phyloP scores from a whole-genome alignment of 164 flowering plant genomes.

The Piper betle region DNA sequence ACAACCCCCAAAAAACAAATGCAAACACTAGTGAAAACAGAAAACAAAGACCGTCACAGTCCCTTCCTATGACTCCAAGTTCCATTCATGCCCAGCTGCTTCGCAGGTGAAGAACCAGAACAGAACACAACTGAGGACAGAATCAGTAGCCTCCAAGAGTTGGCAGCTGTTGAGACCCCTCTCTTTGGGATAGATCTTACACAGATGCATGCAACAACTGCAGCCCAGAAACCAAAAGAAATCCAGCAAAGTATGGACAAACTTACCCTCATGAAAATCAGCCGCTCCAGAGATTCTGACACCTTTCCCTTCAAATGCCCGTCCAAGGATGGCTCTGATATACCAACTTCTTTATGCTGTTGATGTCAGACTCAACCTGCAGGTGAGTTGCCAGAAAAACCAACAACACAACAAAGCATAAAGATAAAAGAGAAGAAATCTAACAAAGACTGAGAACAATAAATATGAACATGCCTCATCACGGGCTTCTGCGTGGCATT shows the following conservation, averaged over 20 bases:
- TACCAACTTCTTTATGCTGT: slow-evolving; percentile 17
- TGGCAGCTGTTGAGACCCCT: neutral
- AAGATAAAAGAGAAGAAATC: slow-evolving; percentile 14
- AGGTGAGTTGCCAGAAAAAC: slow-evolving; percentile 3
- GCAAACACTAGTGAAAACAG: neutral
- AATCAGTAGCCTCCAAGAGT: neutral
- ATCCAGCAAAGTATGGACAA: neutral
- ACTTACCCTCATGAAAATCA: neutral
- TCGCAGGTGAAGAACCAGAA: neutral
- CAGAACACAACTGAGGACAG: neutral
- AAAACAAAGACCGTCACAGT: neutral
- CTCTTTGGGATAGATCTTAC: neutral
- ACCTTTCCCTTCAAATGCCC: neutral
- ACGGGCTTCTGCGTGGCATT: slow-evolving; percentile 26
- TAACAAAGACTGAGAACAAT: neutral
- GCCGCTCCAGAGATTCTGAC: neutral
- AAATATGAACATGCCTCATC: slow-evolving; percentile 37
- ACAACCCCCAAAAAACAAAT: neutral
- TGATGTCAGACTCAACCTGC: slow-evolving; percentile 27
- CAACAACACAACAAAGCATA: slow-evolving; percentile 19
- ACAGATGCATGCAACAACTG: neutral
- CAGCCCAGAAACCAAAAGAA: neutral
- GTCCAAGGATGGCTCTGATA: neutral
- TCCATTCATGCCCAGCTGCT: neutral
- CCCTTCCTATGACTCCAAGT: neutral